Conservation (phyloP, 2,329 filamentous ascomycete species). For the Fusarium fracticaudum region DNA sequence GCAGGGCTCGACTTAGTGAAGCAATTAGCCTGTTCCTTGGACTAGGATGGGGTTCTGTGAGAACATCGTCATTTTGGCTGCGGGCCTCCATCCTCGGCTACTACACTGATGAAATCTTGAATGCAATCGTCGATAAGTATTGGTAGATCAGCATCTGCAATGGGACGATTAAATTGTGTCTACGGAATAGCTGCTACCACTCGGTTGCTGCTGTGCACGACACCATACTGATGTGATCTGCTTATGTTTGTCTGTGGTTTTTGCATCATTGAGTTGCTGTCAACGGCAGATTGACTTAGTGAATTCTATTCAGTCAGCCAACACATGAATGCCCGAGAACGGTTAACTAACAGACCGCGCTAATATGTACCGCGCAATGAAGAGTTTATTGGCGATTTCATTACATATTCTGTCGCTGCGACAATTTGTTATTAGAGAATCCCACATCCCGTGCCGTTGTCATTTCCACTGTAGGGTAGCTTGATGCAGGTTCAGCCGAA, state of each 20-base stretch:
- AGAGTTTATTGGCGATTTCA: background rate
- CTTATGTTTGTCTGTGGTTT: accelerated
- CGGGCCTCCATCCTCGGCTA: background rate
- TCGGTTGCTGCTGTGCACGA: background rate
- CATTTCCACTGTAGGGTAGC: background rate
- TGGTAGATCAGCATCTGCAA: background rate
- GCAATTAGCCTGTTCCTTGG: too few relatives aligned
- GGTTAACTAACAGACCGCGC: accelerated
- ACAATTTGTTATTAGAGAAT: background rate
- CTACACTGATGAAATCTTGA: background rate
- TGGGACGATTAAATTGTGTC: too few relatives aligned
- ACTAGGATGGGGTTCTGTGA: background rate
- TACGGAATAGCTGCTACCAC: too few relatives aligned
- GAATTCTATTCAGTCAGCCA: accelerated
- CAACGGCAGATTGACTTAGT: accelerated
- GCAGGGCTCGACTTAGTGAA: background rate
- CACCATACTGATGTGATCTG: accelerated
- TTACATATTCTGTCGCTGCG: accelerated
- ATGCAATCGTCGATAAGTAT: background rate
- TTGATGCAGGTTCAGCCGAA: background rate
- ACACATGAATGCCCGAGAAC: background rate
- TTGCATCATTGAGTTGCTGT: accelerated
- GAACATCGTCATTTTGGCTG: background rate
- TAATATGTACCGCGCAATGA: accelerated
- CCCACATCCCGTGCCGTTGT: too few relatives aligned